These are phyloP conservation scores for Malus hybrid DNA, from an alignment of 331 rosid species.

Conservation along the genomic window DNA sequence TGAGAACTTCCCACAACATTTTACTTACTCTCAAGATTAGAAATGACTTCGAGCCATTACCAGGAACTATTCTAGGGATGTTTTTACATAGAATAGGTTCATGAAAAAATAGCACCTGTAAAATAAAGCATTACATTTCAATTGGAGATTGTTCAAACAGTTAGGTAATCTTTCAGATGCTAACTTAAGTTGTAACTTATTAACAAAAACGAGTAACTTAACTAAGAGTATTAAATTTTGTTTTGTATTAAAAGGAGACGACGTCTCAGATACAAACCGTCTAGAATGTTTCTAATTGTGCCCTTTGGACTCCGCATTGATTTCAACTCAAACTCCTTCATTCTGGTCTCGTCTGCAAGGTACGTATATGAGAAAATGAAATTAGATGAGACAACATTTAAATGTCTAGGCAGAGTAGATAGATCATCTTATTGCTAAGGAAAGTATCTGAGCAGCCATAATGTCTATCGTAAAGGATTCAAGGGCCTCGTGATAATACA, in stretches of 20 bases:
- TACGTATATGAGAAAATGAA: neutral
- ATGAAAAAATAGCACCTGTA: slow-evolving; percentile 84
- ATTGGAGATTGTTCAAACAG: neutral
- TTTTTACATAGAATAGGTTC: slow-evolving; percentile 87
- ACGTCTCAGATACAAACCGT: slow-evolving; percentile 43
- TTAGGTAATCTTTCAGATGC: neutral
- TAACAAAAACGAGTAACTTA: neutral
- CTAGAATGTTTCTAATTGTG: slow-evolving; percentile 61
- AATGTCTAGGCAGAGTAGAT: slow-evolving; percentile 3
- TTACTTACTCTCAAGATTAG: slow-evolving; percentile 14
- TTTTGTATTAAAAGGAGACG: neutral
- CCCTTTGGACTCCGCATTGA: no score
- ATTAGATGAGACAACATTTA: neutral
- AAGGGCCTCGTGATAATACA: neutral
- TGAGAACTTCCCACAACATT: slow-evolving; percentile 14
- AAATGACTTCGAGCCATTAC: slow-evolving; percentile 35
- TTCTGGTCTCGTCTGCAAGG: slow-evolving; percentile 78
- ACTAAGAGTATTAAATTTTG: neutral
- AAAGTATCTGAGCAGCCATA: neutral
- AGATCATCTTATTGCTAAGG: neutral
- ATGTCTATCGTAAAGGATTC: neutral
- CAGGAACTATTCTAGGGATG: slow-evolving; percentile 67
- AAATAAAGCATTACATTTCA: neutral
- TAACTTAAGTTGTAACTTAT: neutral
- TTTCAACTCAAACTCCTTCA: no score